Conservation (phyloP, 2,329 filamentous ascomycete species). For the Lojkania enalia region DNA sequence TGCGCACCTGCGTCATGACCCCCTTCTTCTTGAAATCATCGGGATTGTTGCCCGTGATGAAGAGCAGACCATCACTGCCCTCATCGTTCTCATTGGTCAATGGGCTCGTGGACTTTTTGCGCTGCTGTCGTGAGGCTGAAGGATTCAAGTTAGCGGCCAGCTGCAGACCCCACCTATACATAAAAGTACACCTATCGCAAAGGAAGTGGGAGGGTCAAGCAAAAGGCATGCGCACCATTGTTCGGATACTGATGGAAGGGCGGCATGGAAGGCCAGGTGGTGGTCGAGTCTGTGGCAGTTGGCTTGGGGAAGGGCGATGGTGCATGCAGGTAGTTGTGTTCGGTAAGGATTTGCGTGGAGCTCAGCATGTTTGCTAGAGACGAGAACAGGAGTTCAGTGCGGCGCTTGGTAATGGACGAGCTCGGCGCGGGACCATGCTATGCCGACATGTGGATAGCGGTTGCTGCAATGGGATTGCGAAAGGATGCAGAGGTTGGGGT, state of each 20-base stretch:
- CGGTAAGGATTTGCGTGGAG: conserved; percentile 13
- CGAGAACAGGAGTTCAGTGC: neutral
- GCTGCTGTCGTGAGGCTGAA: conserved; percentile 15
- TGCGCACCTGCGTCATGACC: conserved; percentile 40
- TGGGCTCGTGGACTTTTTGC: conserved; percentile 17
- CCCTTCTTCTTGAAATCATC: conserved; percentile 36
- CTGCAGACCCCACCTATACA: neutral
- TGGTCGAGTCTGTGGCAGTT: conserved; percentile 23
- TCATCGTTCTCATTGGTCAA: conserved; percentile 15
- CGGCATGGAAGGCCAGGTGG: conserved; percentile 28
- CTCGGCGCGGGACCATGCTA: neutral
- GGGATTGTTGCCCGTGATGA: conserved; percentile 39
- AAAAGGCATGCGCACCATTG: conserved; percentile 27
- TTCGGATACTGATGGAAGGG: conserved; percentile 20
- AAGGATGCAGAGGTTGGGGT: neutral
- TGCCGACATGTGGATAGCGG: conserved; percentile 20
- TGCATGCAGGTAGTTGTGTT: conserved; percentile 16
- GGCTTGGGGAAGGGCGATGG: conserved; percentile 29
- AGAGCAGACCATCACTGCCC: conserved; percentile 23
- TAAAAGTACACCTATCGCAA: neutral
- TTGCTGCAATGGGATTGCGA: neutral
- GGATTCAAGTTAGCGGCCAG: conserved; percentile 9
- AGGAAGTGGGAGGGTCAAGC: conserved; percentile 6
- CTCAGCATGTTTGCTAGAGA: neutral
- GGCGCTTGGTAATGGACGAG: no score